phyloP scores from a whole-genome alignment of 1,284 basidiomycete genomes.

The Ustilago vetiveriae region DNA sequence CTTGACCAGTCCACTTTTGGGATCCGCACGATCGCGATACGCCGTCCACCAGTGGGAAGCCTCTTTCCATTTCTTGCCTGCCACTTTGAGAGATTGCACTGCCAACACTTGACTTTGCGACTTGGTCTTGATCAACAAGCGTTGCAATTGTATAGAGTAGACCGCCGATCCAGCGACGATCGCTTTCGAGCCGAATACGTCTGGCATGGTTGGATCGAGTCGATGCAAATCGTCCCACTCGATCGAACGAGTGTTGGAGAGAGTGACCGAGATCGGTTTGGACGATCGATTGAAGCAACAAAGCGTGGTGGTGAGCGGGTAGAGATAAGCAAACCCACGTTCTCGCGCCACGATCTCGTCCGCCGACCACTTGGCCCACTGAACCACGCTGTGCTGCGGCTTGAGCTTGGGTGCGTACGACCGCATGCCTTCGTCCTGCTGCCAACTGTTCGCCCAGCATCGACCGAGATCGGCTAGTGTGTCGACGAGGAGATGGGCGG shows the following conservation, averaged over 20 bases:
- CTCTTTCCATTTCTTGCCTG: slow-evolving; percentile 35
- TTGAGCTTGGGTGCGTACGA: slow-evolving; percentile 56
- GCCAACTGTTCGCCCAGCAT: slow-evolving; percentile 68
- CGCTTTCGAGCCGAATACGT: neutral
- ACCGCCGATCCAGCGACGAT: slow-evolving; percentile 11
- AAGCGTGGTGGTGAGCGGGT: slow-evolving; percentile 43
- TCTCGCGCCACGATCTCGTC: slow-evolving; percentile 48
- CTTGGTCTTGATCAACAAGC: slow-evolving; percentile 17
- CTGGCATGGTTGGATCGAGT: neutral
- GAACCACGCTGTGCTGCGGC: slow-evolving; percentile 18
- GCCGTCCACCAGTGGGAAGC: slow-evolving; percentile 50
- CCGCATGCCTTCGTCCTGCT: slow-evolving; percentile 26
- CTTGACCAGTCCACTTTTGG: slow-evolving; percentile 3
- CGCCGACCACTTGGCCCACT: slow-evolving; percentile 50
- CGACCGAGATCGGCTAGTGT: slow-evolving; percentile 75
- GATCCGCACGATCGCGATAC: slow-evolving; percentile 47
- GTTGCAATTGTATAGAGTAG: slow-evolving; percentile 11
- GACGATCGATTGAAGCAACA: neutral
- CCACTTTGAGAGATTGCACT: slow-evolving; percentile 25
- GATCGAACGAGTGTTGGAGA: slow-evolving; percentile 2
- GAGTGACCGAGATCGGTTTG: neutral
- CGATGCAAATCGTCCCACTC: neutral
- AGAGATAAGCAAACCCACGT: slow-evolving; percentile 51
- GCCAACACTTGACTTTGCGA: slow-evolving; percentile 4
- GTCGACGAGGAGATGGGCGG: slow-evolving; percentile 77